phyloP scores from a whole-genome alignment of 768 basidiomycete species.

The Pleurotus platypus region DNA sequence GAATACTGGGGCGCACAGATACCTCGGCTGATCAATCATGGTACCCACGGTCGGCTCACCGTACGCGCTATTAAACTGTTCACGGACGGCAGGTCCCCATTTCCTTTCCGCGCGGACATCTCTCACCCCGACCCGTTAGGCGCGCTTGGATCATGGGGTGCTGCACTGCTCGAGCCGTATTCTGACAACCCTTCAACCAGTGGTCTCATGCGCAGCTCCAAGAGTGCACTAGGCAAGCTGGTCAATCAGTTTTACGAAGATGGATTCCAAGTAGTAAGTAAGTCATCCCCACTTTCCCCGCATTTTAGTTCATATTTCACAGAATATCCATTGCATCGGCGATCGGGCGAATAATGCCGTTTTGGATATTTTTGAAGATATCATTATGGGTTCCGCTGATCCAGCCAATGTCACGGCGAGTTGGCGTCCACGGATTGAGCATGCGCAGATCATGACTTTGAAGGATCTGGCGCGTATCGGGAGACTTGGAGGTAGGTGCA shows the following conservation, averaged over 20 bases:
- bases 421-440: slow-evolving; percentile 83
- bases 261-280: slow-evolving; percentile 80
- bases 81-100: slow-evolving; percentile 55
- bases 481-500: slow-evolving; percentile 61
- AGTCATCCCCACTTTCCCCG: background rate
- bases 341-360: slow-evolving; percentile 85
- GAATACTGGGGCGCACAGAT: slow-evolving; percentile 63
- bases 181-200: slow-evolving; percentile 68
- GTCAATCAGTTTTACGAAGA: slow-evolving; percentile 65
- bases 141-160: slow-evolving; percentile 90
- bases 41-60: slow-evolving; percentile 49
- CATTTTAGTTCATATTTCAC: background rate
- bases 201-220: slow-evolving; percentile 65
- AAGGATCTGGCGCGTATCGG: slow-evolving; percentile 70
- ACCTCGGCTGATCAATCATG: slow-evolving; percentile 57
- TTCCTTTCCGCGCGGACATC: background rate
- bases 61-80: slow-evolving; percentile 71
- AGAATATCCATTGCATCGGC: slow-evolving; percentile 90
- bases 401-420: slow-evolving; percentile 20
- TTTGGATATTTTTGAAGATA: slow-evolving; percentile 77
- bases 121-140: slow-evolving; percentile 34
- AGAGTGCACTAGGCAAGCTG: slow-evolving; percentile 48
- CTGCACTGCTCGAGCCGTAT: slow-evolving; percentile 84
- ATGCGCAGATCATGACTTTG: slow-evolving; percentile 81
- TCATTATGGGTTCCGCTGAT: slow-evolving; percentile 34